Evolutionary conservation across 2,329 filamentous ascomycete genomes (phyloP).

Genomic region (Pseudonectria foliicola): DNA sequence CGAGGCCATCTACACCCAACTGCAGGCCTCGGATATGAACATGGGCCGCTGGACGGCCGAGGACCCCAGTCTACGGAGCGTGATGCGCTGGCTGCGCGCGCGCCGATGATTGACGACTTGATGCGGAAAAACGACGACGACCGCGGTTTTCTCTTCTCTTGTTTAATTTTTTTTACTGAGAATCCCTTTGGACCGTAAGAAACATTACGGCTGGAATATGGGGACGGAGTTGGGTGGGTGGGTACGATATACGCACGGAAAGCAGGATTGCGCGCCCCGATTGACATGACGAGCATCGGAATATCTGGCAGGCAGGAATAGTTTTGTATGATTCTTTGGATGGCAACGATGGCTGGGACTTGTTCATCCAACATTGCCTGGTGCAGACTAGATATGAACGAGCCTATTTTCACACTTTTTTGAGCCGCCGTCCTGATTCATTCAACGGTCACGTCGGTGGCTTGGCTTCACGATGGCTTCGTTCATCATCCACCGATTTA

Average conservation of each 20-base stretch:
- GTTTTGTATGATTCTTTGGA: slow-evolving; percentile 3
- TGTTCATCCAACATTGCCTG: slow-evolving; percentile 19
- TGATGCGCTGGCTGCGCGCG: slow-evolving; percentile 51
- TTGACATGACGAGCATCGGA: no score
- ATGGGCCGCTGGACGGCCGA: slow-evolving; percentile 57
- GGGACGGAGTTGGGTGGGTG: no score
- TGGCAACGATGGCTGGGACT: slow-evolving; percentile 13
- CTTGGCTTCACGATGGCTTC: no score
- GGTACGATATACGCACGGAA: no score
- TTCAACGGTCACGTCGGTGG: no score
- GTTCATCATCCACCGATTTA: no score
- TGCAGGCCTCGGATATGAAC: slow-evolving; percentile 44
- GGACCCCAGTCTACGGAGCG: slow-evolving; percentile 50
- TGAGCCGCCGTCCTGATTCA: no score
- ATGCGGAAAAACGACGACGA: slow-evolving; percentile 10
- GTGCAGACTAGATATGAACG: slow-evolving; percentile 15
- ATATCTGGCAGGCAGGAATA: slow-evolving; percentile 1
- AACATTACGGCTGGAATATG: no score
- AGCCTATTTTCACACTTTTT: no score
- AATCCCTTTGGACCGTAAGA: no score
- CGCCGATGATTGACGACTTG: slow-evolving; percentile 18
- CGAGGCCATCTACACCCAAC: slow-evolving; percentile 49
- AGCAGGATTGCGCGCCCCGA: no score
- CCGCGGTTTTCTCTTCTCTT: background rate
- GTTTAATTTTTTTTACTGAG: no score